A percentile compares a stretch with the other conserved stretches of the same genome.
Evolutionary conservation across 2,329 filamentous ascomycete species (phyloP).

Genomic region (Fusarium graminum): DNA sequence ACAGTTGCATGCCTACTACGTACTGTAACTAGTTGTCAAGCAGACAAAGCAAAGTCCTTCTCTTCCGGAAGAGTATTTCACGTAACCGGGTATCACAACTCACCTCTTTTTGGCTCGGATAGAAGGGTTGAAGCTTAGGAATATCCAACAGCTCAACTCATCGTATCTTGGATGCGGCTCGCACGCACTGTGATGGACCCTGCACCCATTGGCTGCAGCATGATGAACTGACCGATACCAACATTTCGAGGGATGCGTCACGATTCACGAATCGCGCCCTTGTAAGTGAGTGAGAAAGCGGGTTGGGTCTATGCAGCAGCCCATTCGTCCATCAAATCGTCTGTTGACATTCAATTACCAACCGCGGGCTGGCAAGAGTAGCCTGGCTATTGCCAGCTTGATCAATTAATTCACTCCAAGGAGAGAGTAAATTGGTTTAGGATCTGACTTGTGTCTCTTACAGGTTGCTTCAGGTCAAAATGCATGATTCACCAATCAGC

Average conservation of each 20-base stretch:
- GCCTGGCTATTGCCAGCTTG: neutral
- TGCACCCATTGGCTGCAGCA: constrained; percentile 39
- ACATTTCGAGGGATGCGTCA: constrained; percentile 44
- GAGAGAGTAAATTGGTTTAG: neutral
- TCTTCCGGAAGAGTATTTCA: constrained; percentile 1
- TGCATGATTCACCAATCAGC: too few relatives aligned
- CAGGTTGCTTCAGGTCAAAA: too few relatives aligned
- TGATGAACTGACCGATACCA: constrained; percentile 41
- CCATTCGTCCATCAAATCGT: constrained; percentile 31
- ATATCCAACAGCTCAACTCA: constrained; percentile 40
- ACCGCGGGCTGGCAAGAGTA: neutral
- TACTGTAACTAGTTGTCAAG: constrained; percentile 7
- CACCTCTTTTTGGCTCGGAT: constrained; percentile 32
- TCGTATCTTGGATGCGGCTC: constrained; percentile 28
- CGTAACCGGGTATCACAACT: neutral
- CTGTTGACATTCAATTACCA: constrained; percentile 23
- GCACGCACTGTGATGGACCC: constrained; percentile 39
- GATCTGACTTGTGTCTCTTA: too few relatives aligned
- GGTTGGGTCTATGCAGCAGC: constrained; percentile 10
- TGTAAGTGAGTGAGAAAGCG: constrained; percentile 29
- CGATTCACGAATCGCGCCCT: constrained; percentile 44
- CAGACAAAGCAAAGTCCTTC: constrained; percentile 13
- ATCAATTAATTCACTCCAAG: neutral
- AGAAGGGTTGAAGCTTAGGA: constrained; percentile 40
- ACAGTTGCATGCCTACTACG: constrained; percentile 19